Conservation (phyloP, 345 rosid genomes). For the Linum tenue region DNA sequence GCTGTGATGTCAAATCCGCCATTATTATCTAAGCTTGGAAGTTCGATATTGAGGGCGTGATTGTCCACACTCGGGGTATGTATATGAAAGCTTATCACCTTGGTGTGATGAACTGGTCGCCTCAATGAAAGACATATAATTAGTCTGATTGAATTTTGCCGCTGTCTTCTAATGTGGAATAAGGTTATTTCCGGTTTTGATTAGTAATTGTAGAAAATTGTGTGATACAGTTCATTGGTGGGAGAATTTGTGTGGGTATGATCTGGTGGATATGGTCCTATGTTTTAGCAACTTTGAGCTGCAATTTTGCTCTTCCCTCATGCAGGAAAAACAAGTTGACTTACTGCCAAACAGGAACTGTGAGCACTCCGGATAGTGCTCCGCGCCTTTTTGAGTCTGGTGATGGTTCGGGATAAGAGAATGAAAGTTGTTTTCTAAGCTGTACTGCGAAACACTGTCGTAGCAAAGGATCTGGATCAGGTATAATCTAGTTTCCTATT, state of each 20-base stretch:
- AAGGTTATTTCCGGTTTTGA: too few relatives aligned
- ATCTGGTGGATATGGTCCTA: not conserved
- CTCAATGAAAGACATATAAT: too few relatives aligned
- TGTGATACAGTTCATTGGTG: too few relatives aligned
- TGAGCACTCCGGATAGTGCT: constrained; percentile 77
- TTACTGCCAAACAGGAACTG: constrained; percentile 47
- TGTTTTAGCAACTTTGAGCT: not conserved
- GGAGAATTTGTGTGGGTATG: not conserved
- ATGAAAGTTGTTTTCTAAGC: constrained; percentile 92
- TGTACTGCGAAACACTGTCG: constrained; percentile 70
- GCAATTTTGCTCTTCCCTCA: constrained; percentile 6
- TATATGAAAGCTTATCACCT: too few relatives aligned
- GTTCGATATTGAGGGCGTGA: too few relatives aligned
- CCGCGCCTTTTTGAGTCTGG: constrained; percentile 84
- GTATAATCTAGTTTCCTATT: constrained; percentile 23
- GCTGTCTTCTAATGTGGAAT: not conserved
- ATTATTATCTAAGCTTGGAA: too few relatives aligned
- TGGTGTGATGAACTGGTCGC: too few relatives aligned
- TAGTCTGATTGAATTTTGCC: too few relatives aligned
- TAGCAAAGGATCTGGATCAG: constrained; percentile 90
- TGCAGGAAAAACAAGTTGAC: constrained; percentile 81
- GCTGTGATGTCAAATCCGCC: too few relatives aligned
- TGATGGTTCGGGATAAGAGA: constrained; percentile 78
- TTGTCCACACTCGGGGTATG: too few relatives aligned
- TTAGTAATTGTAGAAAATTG: too few relatives aligned